These are phyloP conservation scores for Backusella psychrophila DNA, from an alignment of 192 early-diverging fungal species.

Conservation along the genomic window DNA sequence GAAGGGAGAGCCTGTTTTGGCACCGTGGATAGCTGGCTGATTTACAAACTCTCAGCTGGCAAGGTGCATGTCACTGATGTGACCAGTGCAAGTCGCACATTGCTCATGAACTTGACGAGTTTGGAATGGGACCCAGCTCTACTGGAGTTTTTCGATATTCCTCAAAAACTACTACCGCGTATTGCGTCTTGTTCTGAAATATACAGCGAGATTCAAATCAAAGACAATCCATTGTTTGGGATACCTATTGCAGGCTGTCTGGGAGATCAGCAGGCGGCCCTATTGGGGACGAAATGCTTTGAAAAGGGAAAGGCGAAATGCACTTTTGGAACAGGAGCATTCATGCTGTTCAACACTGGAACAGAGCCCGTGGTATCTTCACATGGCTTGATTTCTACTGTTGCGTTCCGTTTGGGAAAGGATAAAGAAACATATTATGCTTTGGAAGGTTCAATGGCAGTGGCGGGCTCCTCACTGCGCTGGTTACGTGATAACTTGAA, in stretches of 20 bases:
- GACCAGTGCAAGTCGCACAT: constrained; percentile 91
- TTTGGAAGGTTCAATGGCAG: constrained; percentile 90
- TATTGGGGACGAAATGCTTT: constrained; percentile 91
- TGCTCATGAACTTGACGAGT: constrained; percentile 87
- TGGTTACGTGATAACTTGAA: constrained; percentile 89
- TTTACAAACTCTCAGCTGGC: constrained; percentile 85
- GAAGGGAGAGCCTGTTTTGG: constrained; percentile 77
- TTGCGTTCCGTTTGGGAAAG: constrained; percentile 83
- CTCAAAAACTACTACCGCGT: constrained; percentile 55
- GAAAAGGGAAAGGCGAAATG: constrained; percentile 84
- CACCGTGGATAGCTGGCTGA: constrained; percentile 93
- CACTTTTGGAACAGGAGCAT: constrained; percentile 95
- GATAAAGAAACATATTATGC: constrained; percentile 66
- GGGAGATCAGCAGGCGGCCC: constrained; percentile 94
- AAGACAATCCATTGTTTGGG: constrained; percentile 58
- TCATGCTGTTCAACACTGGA: constrained; percentile 96
- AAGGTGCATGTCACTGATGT: constrained; percentile 86
- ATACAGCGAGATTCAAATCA: constrained; percentile 57
- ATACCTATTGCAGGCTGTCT: constrained; percentile 83
- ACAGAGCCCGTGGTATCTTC: constrained; percentile 66
- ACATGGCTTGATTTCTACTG: constrained; percentile 87
- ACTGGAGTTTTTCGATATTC: constrained; percentile 73
- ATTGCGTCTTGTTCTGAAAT: constrained; percentile 81
- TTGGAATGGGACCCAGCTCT: constrained; percentile 76
- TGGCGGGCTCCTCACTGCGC: constrained; percentile 87